Base-by-base conservation (phyloP, 331 rosid genomes). In the Quercus lobata region DNA sequence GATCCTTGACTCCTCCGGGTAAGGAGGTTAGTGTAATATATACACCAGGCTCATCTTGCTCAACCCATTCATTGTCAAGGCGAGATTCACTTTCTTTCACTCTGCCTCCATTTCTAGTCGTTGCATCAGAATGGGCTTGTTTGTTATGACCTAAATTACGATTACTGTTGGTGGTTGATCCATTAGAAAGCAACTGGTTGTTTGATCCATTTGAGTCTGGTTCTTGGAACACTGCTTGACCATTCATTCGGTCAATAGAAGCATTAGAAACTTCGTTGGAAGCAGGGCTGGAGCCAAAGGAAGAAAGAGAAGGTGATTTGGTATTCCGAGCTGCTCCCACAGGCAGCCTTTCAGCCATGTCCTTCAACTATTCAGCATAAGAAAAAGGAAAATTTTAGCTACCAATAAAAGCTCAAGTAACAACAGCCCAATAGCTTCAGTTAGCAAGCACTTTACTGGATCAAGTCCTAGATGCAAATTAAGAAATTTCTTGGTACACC, bases 31-130 rank as follows among this genome's bases (percentile, higher is more conserved):
- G 98, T 44, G 99, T 93, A 76, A 96, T 96, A 82, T 90, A 96
- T 56, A 96, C 99, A 74, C 99, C 99, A 32, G 99, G 89, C 84
- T 96, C 98, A 74, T 90, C 98, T 85, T 96, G 99, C 89, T 93
- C 97, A 21, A 93, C 96, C 97, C 98, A 89, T 89, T 96, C 99
- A 35, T 83, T 80, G 71, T 92, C 98, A 56, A 76, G 83, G 54
- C 85, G 89, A 77, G 97, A 83, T 79, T 96, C 99, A 71, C 80
- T 79, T 68, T 95, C 98, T 80, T 88, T 95, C 52, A 83, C 91
- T 87, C 90, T 91, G 89, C 83, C 87, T 83, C 97, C 97, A 76
- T 93, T 96, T 89, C 82, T 90, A 72, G 81, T 78, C 21, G 90
- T 71, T 49, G 87, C 78, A 76, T 93, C 97, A 57, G 89, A 73